Evolutionary conservation across 2,329 filamentous ascomycete genomes (phyloP).

Genomic region (Phyllosticta ampelicida): DNA sequence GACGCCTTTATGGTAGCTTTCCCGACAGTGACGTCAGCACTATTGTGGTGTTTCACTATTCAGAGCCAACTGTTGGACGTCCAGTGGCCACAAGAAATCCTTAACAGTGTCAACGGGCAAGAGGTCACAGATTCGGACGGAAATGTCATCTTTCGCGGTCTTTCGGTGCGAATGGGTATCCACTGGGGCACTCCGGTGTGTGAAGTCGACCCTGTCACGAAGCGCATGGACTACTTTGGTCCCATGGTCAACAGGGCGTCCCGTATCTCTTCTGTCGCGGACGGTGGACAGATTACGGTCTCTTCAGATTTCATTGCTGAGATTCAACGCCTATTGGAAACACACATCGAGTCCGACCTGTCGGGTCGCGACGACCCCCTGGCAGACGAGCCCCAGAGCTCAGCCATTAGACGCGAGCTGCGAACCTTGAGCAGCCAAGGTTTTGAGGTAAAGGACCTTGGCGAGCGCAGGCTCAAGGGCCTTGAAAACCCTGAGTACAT

Average conservation of each 20-base stretch:
- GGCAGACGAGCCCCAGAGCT: slow-evolving; percentile 62
- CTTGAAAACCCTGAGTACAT: slow-evolving; percentile 95
- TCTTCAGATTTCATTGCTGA: slow-evolving; percentile 96
- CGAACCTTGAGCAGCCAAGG: slow-evolving; percentile 80
- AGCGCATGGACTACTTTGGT: slow-evolving; percentile 98
- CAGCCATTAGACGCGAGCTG: slow-evolving; percentile 75
- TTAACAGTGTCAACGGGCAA: slow-evolving; percentile 76
- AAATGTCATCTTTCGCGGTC: slow-evolving; percentile 80
- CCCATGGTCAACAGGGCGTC: slow-evolving; percentile 98
- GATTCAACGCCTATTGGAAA: slow-evolving; percentile 81
- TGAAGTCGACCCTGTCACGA: slow-evolving; percentile 89
- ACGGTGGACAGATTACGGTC: slow-evolving; percentile 93
- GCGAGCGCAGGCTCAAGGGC: slow-evolving; percentile 89
- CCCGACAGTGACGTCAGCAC: slow-evolving; percentile 83
- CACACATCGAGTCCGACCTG: slow-evolving; percentile 75
- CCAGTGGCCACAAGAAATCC: slow-evolving; percentile 84
- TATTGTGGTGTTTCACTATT: slow-evolving; percentile 94
- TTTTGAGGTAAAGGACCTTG: slow-evolving; percentile 94
- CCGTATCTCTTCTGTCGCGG: slow-evolving; percentile 85
- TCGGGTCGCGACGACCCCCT: slow-evolving; percentile 62
- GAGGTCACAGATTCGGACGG: slow-evolving; percentile 74
- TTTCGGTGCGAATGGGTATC: slow-evolving; percentile 95
- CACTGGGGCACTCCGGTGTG: slow-evolving; percentile 93
- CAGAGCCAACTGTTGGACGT: slow-evolving; percentile 81
- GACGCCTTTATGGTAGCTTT: slow-evolving; percentile 99